A percentile compares a stretch with the other conserved stretches of the same genome.
Conservation (phyloP, 2,329 filamentous ascomycete species). For the Trichoderma koningii region DNA sequence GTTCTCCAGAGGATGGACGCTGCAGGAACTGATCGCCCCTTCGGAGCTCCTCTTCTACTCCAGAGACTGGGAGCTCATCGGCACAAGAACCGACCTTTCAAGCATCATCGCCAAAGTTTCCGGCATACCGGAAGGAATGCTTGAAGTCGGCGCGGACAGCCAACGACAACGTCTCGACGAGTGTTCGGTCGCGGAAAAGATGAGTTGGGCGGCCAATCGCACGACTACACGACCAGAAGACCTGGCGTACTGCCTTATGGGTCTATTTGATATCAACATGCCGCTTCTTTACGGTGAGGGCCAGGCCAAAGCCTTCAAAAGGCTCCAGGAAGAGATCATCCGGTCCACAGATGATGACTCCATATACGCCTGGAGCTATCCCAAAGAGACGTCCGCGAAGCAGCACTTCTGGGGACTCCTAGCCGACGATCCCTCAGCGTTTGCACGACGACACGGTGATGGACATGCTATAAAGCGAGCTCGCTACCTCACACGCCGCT, state of each 20-base stretch:
- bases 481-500: conserved; percentile 34
- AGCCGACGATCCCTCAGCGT: conserved; percentile 35
- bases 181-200: conserved; percentile 35
- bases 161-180: conserved; percentile 10
- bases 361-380: conserved; percentile 36
- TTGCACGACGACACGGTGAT: conserved; percentile 31
- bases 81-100: conserved; percentile 31
- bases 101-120: conserved; percentile 30
- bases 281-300: conserved; percentile 41
- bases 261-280: conserved; percentile 41
- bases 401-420: conserved; percentile 36
- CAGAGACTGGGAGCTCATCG: conserved; percentile 31
- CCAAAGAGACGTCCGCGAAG: conserved; percentile 26
- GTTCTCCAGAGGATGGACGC: conserved; percentile 37
- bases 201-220: conserved; percentile 39
- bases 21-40: conserved; percentile 38
- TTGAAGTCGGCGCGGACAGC: conserved; percentile 27
- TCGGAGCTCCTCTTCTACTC: conserved; percentile 34
- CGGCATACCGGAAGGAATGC: conserved; percentile 30
- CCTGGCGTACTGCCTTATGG: conserved; percentile 39
- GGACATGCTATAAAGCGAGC: conserved; percentile 19
- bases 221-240: conserved; percentile 38
- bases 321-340: conserved; percentile 37
- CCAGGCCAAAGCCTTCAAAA: conserved; percentile 34
- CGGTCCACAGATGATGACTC: conserved; percentile 37